Evolutionary conservation across 169 alveolate genomes (phyloP).

Genomic region (Plasmodium malariae): DNA sequence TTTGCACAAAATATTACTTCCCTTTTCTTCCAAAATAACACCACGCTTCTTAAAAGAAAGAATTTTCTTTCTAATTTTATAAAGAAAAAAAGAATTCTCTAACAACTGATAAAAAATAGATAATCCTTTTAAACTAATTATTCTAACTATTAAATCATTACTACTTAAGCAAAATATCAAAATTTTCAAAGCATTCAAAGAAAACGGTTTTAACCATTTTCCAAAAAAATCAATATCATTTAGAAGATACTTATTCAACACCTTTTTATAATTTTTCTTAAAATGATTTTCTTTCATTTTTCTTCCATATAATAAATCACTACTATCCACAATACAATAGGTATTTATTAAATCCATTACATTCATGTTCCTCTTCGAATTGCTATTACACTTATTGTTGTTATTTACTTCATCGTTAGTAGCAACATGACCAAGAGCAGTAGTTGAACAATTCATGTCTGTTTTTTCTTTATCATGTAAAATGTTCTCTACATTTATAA

Average conservation of each 20-base stretch:
- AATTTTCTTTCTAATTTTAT: slow-evolving; percentile 57
- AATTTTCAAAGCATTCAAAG: slow-evolving; percentile 57
- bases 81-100: slow-evolving; percentile 62
- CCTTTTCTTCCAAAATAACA: not conserved
- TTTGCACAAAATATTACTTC: not conserved
- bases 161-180: slow-evolving; percentile 74
- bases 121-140: slow-evolving; percentile 72
- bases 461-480: not conserved
- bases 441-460: no score
- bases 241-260: slow-evolving; percentile 30
- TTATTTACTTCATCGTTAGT: not conserved
- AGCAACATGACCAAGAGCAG: no score
- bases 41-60: slow-evolving; percentile 3
- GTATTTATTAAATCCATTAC: not conserved
- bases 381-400: not conserved
- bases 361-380: not conserved
- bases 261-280: slow-evolving; percentile 57
- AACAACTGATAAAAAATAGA: slow-evolving; percentile 67
- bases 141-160: slow-evolving; percentile 68
- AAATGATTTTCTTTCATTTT: slow-evolving; percentile 42
- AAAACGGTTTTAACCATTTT: slow-evolving; percentile 57
- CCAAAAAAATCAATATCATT: slow-evolving; percentile 76
- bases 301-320: slow-evolving; percentile 59
- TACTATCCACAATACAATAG: slow-evolving; percentile 25
- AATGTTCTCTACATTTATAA: slow-evolving; percentile 8